Percentiles rank a stretch among this genome's conserved stretches.
phyloP scores from a whole-genome alignment of 2,329 filamentous ascomycete genomes.

The Laburnicola sp. region DNA sequence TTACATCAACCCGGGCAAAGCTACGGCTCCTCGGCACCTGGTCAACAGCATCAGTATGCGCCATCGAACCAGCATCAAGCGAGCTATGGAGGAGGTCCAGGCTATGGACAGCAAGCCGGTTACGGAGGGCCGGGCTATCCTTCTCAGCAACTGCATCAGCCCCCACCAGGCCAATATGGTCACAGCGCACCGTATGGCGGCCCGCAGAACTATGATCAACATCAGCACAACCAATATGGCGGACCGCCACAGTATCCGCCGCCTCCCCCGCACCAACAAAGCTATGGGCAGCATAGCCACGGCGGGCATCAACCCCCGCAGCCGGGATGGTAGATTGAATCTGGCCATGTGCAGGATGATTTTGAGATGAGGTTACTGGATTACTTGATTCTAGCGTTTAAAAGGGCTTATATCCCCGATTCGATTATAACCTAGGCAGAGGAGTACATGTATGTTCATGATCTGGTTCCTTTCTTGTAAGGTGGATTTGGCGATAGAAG shows the following conservation, averaged over 20 bases:
- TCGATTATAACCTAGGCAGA: neutral
- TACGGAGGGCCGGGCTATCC: constrained; percentile 33
- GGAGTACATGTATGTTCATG: neutral
- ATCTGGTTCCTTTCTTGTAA: neutral
- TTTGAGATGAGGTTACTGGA: neutral
- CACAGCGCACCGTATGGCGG: constrained; percentile 31
- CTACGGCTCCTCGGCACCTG: constrained; percentile 10
- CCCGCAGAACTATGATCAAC: constrained; percentile 34
- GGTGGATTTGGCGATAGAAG: no score
- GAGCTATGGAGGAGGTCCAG: constrained; percentile 7
- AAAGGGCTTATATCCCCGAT: constrained; percentile 3
- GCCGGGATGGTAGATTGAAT: constrained; percentile 29
- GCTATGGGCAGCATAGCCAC: constrained; percentile 12
- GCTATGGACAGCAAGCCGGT: constrained; percentile 31
- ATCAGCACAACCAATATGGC: constrained; percentile 34
- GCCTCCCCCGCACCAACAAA: constrained; percentile 14
- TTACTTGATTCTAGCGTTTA: neutral
- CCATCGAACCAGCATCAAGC: constrained; percentile 9
- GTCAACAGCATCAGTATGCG: constrained; percentile 1
- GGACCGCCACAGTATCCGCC: constrained; percentile 18
- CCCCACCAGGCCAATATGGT: constrained; percentile 22
- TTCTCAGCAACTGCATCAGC: constrained; percentile 5
- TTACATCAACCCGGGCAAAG: constrained; percentile 6
- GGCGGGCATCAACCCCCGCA: constrained; percentile 17
- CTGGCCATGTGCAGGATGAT: neutral